Evolutionary conservation across 1,284 basidiomycete genomes (phyloP).

Genomic region (Cryptococcus maquisensis): DNA sequence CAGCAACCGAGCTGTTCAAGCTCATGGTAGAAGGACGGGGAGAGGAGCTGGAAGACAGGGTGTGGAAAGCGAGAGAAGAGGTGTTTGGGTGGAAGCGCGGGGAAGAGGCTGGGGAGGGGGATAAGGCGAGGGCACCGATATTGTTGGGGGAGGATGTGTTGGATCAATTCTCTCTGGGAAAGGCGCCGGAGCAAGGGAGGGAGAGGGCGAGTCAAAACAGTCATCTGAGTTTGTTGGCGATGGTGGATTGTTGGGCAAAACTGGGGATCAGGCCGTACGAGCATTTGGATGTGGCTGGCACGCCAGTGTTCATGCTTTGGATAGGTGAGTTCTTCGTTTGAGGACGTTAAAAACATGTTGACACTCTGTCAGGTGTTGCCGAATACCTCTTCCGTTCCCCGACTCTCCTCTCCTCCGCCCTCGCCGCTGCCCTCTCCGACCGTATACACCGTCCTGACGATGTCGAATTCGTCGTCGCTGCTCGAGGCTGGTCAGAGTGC

Average conservation of each 20-base stretch:
- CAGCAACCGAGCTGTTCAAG: constrained; percentile 86
- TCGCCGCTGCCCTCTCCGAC: constrained; percentile 73
- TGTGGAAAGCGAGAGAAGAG: constrained; percentile 68
- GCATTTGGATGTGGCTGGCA: constrained; percentile 90
- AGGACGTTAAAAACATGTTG: no score
- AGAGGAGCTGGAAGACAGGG: constrained; percentile 62
- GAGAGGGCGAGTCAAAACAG: constrained; percentile 58
- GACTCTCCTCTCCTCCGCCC: constrained; percentile 63
- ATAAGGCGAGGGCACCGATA: constrained; percentile 57
- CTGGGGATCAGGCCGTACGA: constrained; percentile 84
- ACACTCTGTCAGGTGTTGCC: constrained; percentile 63
- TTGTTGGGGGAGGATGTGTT: constrained; percentile 81
- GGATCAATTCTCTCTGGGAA: constrained; percentile 80
- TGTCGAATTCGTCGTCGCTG: constrained; percentile 89
- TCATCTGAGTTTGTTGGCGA: constrained; percentile 91
- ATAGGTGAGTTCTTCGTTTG: constrained; percentile 55
- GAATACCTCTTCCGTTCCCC: constrained; percentile 82
- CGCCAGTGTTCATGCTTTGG: constrained; percentile 94
- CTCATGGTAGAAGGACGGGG: constrained; percentile 83
- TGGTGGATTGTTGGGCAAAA: constrained; percentile 96
- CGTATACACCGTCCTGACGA: constrained; percentile 83
- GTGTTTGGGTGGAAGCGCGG: constrained; percentile 65
- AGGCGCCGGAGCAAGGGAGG: constrained; percentile 41
- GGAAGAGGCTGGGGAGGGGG: constrained; percentile 18
- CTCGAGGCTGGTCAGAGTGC: constrained; percentile 94